A percentile compares a stretch with the other conserved stretches of the same genome.
Evolutionary conservation across 257 asterid genomes (phyloP).

Genomic region (Solanum chaucha): DNA sequence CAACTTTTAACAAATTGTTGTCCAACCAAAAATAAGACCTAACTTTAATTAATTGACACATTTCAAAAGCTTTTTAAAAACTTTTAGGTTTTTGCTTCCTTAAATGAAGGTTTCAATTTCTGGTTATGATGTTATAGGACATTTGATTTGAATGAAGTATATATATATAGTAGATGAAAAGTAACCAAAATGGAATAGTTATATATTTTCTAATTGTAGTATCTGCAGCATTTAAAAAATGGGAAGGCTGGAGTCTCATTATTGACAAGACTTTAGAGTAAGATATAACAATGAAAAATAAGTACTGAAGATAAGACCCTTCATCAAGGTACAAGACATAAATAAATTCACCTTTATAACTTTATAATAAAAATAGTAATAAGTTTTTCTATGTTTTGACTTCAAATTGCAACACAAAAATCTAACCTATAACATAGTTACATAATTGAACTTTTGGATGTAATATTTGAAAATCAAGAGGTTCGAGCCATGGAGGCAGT

Average conservation of each 20-base stretch:
- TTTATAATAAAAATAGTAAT: not conserved
- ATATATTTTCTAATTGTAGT: not conserved
- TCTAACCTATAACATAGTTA: not conserved
- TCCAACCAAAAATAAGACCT: not conserved
- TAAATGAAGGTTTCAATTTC: not conserved
- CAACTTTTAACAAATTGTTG: not conserved
- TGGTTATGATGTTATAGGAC: not conserved
- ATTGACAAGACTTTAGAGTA: conserved; percentile 13
- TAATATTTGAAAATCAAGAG: not conserved
- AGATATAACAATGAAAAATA: not conserved
- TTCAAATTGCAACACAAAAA: not conserved
- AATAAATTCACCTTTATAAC: not conserved
- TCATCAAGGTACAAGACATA: not conserved
- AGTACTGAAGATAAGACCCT: not conserved
- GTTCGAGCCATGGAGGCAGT: not conserved
- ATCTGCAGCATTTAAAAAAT: not conserved
- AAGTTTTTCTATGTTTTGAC: not conserved
- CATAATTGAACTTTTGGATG: not conserved
- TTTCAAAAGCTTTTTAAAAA: not conserved
- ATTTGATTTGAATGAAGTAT: not conserved
- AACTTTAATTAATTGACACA: not conserved
- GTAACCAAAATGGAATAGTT: not conserved
- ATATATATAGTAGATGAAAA: not conserved
- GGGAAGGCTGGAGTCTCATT: not conserved
- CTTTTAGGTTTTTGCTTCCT: not conserved